Evolutionary conservation across 2,329 filamentous ascomycete genomes (phyloP), one percentile per base, ranked within the genome.

Genomic region (Phyllosticta citriasiana): DNA sequence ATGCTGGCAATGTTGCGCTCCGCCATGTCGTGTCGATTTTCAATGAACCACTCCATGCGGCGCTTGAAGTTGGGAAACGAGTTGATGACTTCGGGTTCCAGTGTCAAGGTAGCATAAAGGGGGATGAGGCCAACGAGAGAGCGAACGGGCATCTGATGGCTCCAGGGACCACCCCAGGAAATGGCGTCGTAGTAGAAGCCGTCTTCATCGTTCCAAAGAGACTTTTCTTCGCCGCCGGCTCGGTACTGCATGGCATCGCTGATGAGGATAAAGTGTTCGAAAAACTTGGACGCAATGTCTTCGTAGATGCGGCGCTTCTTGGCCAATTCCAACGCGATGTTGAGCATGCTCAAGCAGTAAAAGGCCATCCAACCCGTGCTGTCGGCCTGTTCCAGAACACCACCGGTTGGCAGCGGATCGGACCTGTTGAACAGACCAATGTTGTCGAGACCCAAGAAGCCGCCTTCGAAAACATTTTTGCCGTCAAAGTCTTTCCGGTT

Each of bases 321-420:
- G 63, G 93, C 92, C 66, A 97, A 82, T 77, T 97, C 94, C 12
- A 97, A 82, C 14, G 92, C 87, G 70, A 97, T 97, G 76, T 97
- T 97, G 70, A 97, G 82, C 93, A 97, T 97, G 77, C 86, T 91
- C 64, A 97, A 78, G 70, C 88, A 96, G 79, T 96, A 97, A 74
- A 97, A 97, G 9, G 90, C 93, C 93, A 97, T 97, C 93, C 93
- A 97, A 33, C 93, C 93, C 9, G 93, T 97, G 72, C 91, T 96
- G 79, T 97, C 93, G 19, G 94, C 94, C 77, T 97, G 93, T 75
- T 97, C 93, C 8, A 97, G 83, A 2, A 91, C 87, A 75, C 94
- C 93, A 33, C 93, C 93, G 0, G 94, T 97, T 0, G 93, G 93
- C 50, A 97, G 78, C 26, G 94, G 92, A 73, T 97, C 93, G 0